These are phyloP conservation scores for Plasmodium knowlesi DNA, from an alignment of 169 alveolate genomes.

Conservation along the genomic window DNA sequence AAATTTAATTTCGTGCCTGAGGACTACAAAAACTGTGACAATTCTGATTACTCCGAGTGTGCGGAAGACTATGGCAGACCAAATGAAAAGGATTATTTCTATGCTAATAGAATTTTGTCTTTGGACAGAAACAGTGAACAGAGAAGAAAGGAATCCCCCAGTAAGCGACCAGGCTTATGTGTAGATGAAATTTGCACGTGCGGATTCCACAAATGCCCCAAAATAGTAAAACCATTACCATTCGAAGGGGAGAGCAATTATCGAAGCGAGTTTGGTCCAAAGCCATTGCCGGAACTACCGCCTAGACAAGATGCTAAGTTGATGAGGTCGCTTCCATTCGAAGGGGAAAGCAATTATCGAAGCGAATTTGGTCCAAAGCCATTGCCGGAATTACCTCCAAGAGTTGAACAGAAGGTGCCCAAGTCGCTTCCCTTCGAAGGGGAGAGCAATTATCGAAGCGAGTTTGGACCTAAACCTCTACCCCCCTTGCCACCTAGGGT, in stretches of 20 bases:
- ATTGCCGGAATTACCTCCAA: conserved; percentile 69
- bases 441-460: conserved; percentile 75
- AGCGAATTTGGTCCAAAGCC: conserved; percentile 80
- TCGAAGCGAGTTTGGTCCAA: conserved; percentile 77
- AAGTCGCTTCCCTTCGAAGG: conserved; percentile 81
- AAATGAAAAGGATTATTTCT: conserved; percentile 10
- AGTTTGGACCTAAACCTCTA: conserved; percentile 81
- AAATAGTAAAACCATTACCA: conserved; percentile 72
- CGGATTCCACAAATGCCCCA: conserved; percentile 79
- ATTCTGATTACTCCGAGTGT: conserved; percentile 17
- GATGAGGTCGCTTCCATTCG: conserved; percentile 77
- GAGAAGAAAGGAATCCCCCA: conserved; percentile 78
- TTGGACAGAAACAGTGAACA: conserved; percentile 76
- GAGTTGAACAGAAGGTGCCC: conserved; percentile 42
- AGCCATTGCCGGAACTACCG: conserved; percentile 74
- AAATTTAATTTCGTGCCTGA: conserved; percentile 37
- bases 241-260: conserved; percentile 80
- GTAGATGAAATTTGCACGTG: conserved; percentile 83
- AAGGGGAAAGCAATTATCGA: conserved; percentile 74
- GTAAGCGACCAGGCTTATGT: conserved; percentile 79
- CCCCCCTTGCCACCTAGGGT: conserved; percentile 71
- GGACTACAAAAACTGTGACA: conserved; percentile 12
- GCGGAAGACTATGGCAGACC: conserved; percentile 5
- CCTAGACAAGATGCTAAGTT: conserved; percentile 54
- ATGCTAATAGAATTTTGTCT: conserved; percentile 30